phyloP scores from a whole-genome alignment of 352 stramenopile species.

The Phytophthora litchii region DNA sequence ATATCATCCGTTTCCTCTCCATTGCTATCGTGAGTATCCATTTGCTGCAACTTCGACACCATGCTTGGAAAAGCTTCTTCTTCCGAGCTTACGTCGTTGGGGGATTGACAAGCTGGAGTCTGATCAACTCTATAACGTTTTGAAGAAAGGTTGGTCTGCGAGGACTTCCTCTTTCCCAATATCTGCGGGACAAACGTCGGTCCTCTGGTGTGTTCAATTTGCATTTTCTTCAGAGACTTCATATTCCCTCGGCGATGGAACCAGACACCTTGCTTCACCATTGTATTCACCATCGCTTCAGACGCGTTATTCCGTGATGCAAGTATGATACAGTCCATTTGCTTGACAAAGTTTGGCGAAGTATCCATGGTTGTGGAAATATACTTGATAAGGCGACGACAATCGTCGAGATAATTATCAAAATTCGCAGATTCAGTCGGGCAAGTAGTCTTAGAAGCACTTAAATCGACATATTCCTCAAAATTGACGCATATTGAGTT shows the following conservation, averaged over 20 bases:
- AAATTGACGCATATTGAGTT: slow-evolving; percentile 12
- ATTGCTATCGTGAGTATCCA: not conserved
- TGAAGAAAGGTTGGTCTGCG: not conserved
- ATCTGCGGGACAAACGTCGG: not conserved
- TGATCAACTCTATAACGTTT: slow-evolving; percentile 1
- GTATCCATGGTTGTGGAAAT: slow-evolving; percentile 21
- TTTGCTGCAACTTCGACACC: not conserved
- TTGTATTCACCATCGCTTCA: slow-evolving; percentile 1
- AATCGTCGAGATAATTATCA: slow-evolving; percentile 12
- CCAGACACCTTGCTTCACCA: slow-evolving; percentile 13
- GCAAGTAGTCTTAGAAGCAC: not conserved
- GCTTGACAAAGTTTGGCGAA: slow-evolving; percentile 10
- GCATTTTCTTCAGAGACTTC: not conserved
- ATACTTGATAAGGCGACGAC: slow-evolving; percentile 6
- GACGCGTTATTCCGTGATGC: slow-evolving; percentile 8
- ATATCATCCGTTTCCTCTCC: not conserved
- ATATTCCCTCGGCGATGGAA: slow-evolving; percentile 1
- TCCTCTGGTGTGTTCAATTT: not conserved
- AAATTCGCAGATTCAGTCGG: not conserved
- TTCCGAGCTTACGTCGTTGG: not conserved
- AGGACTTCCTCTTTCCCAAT: slow-evolving; percentile 4
- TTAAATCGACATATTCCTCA: not conserved
- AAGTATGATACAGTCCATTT: slow-evolving; percentile 17
- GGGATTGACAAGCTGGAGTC: not conserved
- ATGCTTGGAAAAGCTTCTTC: not conserved